A percentile compares a stretch with the other conserved stretches of the same genome.
Conservation (phyloP, 2,329 filamentous ascomycete genomes). For the Fusarium torulosum region DNA sequence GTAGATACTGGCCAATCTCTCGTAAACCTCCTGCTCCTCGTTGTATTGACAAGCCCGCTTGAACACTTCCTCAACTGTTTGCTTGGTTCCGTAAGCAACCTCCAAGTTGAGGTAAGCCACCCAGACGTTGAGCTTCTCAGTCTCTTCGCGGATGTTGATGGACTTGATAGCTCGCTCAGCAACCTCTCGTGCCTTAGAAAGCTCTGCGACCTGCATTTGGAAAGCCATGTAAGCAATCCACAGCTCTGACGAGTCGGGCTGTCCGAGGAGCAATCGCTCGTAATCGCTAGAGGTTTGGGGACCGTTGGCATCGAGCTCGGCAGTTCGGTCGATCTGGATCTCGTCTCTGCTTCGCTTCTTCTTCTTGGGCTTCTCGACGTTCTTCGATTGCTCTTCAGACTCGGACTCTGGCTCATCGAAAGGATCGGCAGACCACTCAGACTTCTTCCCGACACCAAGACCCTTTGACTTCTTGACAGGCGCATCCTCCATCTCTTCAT, state of each 20-base stretch:
- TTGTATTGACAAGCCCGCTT: constrained; percentile 95
- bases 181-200: constrained; percentile 87
- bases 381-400: constrained; percentile 55
- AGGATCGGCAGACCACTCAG: constrained; percentile 86
- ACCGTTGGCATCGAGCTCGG: constrained; percentile 88
- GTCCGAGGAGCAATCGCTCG: constrained; percentile 90
- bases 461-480: constrained; percentile 51
- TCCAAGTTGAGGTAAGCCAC: constrained; percentile 94
- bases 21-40: constrained; percentile 88
- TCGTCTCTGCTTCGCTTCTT: constrained; percentile 82
- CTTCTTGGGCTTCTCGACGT: constrained; percentile 58
- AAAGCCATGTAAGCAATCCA: constrained; percentile 99
- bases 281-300: constrained; percentile 93
- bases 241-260: constrained; percentile 91
- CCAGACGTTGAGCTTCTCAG: constrained; percentile 96
- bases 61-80: constrained; percentile 86
- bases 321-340: constrained; percentile 88
- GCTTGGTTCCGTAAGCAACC: constrained; percentile 87
- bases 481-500: constrained; percentile 59
- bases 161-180: constrained; percentile 91
- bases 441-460: constrained; percentile 74
- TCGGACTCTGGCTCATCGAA: constrained; percentile 71
- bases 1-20: constrained; percentile 92
- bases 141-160: constrained; percentile 90
- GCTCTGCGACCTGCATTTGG: constrained; percentile 91